A percentile compares a stretch with the other conserved stretches of the same genome.
Conservation (phyloP, 805 yeast species). For the Hanseniaspora taiwanica region DNA sequence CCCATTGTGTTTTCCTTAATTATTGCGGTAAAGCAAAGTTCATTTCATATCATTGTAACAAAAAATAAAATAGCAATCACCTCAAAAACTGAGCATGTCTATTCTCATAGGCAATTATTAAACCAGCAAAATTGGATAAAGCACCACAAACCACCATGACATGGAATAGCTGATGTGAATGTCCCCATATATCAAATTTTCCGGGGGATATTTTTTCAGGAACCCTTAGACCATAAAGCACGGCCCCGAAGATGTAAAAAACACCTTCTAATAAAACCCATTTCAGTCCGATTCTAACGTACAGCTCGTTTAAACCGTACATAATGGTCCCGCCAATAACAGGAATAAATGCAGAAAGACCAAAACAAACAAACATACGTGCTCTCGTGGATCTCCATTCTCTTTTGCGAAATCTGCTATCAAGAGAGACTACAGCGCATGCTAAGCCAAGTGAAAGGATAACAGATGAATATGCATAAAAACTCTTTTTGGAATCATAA, state of each 20-base stretch:
- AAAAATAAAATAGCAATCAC: too few relatives aligned
- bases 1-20: too few relatives aligned
- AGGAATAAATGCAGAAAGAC: constrained; percentile 66
- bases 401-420: constrained; percentile 52
- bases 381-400: constrained; percentile 71
- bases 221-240: constrained; percentile 58
- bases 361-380: constrained; percentile 64
- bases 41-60: too few relatives aligned
- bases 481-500: constrained; percentile 29
- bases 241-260: constrained; percentile 69
- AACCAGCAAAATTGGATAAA: constrained; percentile 53
- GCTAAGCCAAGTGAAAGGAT: constrained; percentile 43
- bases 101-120: constrained; percentile 41
- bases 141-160: constrained; percentile 68
- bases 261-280: constrained; percentile 62
- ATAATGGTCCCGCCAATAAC: constrained; percentile 36
- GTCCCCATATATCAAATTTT: constrained; percentile 54
- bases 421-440: constrained; percentile 52
- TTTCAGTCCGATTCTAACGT: constrained; percentile 37
- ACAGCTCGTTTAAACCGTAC: constrained; percentile 39
- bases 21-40: too few relatives aligned
- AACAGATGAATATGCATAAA: constrained; percentile 27
- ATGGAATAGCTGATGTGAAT: constrained; percentile 80
- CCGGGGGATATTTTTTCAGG: constrained; percentile 67
- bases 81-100: constrained; percentile 25